These are phyloP conservation scores for Linanthus parryae DNA, from an alignment of 148 eudicot genomes.

Conservation along the genomic window DNA sequence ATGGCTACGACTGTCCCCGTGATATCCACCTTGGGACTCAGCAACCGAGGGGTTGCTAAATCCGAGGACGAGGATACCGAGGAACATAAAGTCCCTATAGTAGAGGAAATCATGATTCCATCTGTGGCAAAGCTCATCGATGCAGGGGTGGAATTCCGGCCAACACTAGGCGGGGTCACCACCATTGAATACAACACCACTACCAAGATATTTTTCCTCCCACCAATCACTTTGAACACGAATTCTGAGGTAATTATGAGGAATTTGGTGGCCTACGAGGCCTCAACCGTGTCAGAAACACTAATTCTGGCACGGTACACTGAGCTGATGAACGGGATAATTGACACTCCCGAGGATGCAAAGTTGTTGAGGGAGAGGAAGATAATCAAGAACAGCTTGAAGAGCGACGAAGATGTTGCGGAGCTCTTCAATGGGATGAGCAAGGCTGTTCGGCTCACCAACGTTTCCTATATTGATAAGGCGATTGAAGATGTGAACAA, in stretches of 20 bases:
- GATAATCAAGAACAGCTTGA: constrained; percentile 26
- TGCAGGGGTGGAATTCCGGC: constrained; percentile 14
- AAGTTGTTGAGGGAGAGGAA: constrained; percentile 18
- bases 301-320: constrained; percentile 24
- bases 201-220: constrained; percentile 16
- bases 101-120: constrained; percentile 8
- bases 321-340: constrained; percentile 32
- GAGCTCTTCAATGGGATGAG: constrained; percentile 26
- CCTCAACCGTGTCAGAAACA: constrained; percentile 15
- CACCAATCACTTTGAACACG: constrained; percentile 7
- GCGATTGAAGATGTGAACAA: constrained; percentile 26
- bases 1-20: not conserved
- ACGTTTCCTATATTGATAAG: constrained; percentile 20
- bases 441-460: constrained; percentile 21
- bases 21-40: not conserved
- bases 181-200: constrained; percentile 16
- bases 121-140: constrained; percentile 1
- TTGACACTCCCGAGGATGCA: constrained; percentile 23
- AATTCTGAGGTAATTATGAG: constrained; percentile 21
- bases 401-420: constrained; percentile 26
- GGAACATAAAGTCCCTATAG: constrained; percentile 3
- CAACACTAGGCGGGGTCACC: constrained; percentile 10
- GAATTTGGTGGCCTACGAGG: constrained; percentile 26
- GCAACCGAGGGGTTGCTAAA: not conserved
- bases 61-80: not conserved